A percentile compares a stretch with the other conserved stretches of the same genome.
Evolutionary conservation across 257 asterid species (phyloP).

Genomic region (Echites panduratus): DNA sequence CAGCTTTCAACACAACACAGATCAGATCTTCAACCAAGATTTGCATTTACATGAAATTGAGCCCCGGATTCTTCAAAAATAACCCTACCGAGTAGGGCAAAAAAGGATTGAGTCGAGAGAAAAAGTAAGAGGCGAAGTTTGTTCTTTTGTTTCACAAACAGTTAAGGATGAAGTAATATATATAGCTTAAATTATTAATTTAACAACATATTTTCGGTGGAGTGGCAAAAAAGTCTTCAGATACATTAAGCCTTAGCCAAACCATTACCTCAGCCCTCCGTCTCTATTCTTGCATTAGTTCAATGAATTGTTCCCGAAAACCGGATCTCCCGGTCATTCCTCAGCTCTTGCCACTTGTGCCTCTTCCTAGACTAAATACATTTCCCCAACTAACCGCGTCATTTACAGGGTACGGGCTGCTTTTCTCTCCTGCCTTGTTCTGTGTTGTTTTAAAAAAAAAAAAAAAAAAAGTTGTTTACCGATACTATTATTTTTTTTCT

Average conservation of each 20-base stretch:
- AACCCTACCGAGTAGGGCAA: constrained; percentile 65
- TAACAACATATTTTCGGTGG: constrained; percentile 30
- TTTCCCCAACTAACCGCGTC: constrained; percentile 7
- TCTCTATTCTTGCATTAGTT: constrained; percentile 25
- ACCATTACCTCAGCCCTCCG: constrained; percentile 14
- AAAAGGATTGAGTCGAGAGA: constrained; percentile 26
- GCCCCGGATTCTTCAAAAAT: constrained; percentile 18
- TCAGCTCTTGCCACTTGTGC: constrained; percentile 34
- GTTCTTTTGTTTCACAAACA: constrained; percentile 19
- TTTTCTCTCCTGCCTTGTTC: not conserved
- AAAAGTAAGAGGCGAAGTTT: not conserved
- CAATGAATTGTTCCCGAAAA: constrained; percentile 63
- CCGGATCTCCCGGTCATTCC: constrained; percentile 41
- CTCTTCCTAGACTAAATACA: constrained; percentile 1
- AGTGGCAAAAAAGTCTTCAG: constrained; percentile 40
- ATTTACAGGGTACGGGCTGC: constrained; percentile 14
- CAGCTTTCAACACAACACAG: constrained; percentile 45
- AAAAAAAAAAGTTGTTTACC: not conserved
- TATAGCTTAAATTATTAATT: not conserved
- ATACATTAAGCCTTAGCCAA: constrained; percentile 20
- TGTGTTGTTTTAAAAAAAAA: not conserved
- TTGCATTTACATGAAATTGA: constrained; percentile 47
- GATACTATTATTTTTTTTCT: too few relatives aligned
- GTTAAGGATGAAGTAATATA: not conserved
- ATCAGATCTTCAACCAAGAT: constrained; percentile 43